phyloP scores from a whole-genome alignment of 257 asterid species.

The Solanum paucissectum region DNA sequence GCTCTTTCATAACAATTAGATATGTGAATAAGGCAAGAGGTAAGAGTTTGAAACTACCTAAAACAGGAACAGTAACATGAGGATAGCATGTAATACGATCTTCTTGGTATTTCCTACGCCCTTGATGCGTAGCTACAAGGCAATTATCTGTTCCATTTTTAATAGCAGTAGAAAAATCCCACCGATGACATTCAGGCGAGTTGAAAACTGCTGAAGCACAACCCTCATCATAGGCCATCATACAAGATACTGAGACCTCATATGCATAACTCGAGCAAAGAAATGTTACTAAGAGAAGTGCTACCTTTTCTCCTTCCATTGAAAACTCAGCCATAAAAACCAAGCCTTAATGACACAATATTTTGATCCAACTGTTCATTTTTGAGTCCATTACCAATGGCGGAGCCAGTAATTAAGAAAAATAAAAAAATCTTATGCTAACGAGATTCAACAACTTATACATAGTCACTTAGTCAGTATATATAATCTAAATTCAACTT shows the following conservation, averaged over 20 bases:
- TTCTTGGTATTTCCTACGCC: constrained; percentile 63
- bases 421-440: not conserved
- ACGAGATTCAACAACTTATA: not conserved
- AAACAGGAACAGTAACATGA: constrained; percentile 34
- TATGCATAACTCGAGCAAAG: constrained; percentile 14
- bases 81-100: constrained; percentile 60
- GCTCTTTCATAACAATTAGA: not conserved
- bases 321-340: not conserved
- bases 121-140: constrained; percentile 52
- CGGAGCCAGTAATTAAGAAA: not conserved
- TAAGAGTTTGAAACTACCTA: constrained; percentile 23
- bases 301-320: constrained; percentile 12
- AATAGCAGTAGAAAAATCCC: constrained; percentile 23
- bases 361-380: not conserved
- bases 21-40: not conserved
- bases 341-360: not conserved
- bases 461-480: not conserved
- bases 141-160: constrained; percentile 26
- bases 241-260: constrained; percentile 48
- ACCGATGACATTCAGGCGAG: constrained; percentile 42
- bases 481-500: not conserved
- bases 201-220: constrained; percentile 42
- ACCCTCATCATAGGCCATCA: constrained; percentile 59
- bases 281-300: constrained; percentile 4
- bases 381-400: not conserved